These are phyloP conservation scores for Candida neerlandica DNA, from an alignment of 1,139 yeast species.

Conservation along the genomic window DNA sequence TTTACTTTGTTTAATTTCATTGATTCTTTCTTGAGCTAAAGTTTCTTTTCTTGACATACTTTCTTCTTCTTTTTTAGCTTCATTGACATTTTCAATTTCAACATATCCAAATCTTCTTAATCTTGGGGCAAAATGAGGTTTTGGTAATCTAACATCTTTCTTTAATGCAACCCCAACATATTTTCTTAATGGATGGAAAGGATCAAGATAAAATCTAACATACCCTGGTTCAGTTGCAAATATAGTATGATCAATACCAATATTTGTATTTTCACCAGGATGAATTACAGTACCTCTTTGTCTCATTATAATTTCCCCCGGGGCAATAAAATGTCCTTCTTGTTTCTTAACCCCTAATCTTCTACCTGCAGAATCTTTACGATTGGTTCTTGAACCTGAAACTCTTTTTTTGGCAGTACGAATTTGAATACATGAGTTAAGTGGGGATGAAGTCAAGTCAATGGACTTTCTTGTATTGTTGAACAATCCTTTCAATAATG, in stretches of 20 bases:
- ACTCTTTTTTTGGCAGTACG: slow-evolving; percentile 95
- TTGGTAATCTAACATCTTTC: slow-evolving; percentile 68
- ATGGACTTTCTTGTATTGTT: slow-evolving; percentile 6
- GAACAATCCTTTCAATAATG: slow-evolving; percentile 8
- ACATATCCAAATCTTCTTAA: slow-evolving; percentile 81
- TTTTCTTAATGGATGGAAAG: slow-evolving; percentile 94
- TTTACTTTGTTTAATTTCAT: slow-evolving; percentile 37
- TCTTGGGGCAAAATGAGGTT: slow-evolving; percentile 87
- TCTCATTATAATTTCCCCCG: slow-evolving; percentile 91
- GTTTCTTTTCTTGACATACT: slow-evolving; percentile 65
- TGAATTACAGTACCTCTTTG: slow-evolving; percentile 97
- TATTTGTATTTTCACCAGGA: slow-evolving; percentile 91
- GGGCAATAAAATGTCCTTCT: slow-evolving; percentile 65
- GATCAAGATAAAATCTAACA: slow-evolving; percentile 89
- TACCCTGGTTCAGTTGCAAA: slow-evolving; percentile 92
- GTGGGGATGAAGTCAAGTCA: slow-evolving; percentile 8
- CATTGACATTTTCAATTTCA: slow-evolving; percentile 50
- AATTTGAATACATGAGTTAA: slow-evolving; percentile 41
- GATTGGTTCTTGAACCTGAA: slow-evolving; percentile 90
- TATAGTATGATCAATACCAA: slow-evolving; percentile 93
- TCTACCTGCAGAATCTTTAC: slow-evolving; percentile 95
- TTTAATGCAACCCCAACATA: slow-evolving; percentile 85
- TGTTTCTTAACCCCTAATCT: slow-evolving; percentile 88
- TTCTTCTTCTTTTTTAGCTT: slow-evolving; percentile 58
- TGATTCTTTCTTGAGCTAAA: slow-evolving; percentile 54